These are phyloP conservation scores for Pleurotus salmoneostramineus DNA, from an alignment of 768 basidiomycete species.

Conservation along the genomic window DNA sequence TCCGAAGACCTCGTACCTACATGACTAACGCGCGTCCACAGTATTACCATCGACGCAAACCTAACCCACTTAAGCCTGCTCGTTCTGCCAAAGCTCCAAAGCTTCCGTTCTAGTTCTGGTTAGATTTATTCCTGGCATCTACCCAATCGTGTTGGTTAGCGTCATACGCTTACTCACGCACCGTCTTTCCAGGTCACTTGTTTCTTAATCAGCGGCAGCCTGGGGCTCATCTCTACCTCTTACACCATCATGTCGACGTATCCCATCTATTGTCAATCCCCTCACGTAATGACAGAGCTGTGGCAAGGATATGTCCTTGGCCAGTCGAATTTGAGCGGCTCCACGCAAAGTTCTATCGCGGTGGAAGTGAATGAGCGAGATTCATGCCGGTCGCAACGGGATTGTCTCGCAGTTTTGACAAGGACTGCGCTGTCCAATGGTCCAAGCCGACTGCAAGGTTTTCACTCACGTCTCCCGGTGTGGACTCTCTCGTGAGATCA, in stretches of 20 bases:
- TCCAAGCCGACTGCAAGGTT: not conserved
- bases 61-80: conserved; percentile 55
- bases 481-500: too few relatives aligned
- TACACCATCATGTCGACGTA: not conserved
- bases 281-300: not conserved
- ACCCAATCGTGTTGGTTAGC: too few relatives aligned
- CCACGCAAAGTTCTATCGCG: not conserved
- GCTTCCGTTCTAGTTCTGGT: conserved; percentile 49
- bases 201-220: not conserved
- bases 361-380: not conserved
- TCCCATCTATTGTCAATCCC: too few relatives aligned
- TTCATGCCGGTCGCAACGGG: not conserved
- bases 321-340: not conserved
- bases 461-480: too few relatives aligned
- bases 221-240: not conserved
- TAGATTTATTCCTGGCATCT: not conserved
- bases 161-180: not conserved
- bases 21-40: conserved; percentile 15
- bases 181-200: not conserved
- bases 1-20: not conserved
- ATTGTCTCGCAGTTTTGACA: not conserved
- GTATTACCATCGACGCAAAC: conserved; percentile 48
- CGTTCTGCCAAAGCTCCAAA: conserved; percentile 46
- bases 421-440: too few relatives aligned
- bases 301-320: too few relatives aligned